Base-by-base conservation (phyloP, 2,329 filamentous ascomycete genomes). In the Calonectria naviculata region DNA sequence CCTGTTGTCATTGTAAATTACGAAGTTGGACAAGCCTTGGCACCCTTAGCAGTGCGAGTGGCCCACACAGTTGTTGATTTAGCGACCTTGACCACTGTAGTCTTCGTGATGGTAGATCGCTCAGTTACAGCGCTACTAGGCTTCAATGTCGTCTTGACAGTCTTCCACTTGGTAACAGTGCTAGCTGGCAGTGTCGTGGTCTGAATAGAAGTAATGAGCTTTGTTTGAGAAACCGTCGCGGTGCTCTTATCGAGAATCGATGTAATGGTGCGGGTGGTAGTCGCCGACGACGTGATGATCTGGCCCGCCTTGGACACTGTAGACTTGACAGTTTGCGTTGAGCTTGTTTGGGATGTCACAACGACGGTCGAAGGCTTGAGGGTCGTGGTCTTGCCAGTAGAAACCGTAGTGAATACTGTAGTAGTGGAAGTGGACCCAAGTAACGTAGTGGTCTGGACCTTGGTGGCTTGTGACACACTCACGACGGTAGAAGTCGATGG, bases 131-230 rank as follows among this genome's bases (percentile, higher is more conserved):
- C 76, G 49, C 73, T 76, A 0, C 74, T 78, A 0, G 77, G 75
- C 58, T 70, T 73, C 19, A 79, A 38, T 0, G 77, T 79, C 2
- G 76, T 74, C 64, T 76, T 78, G 12, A 76, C 75, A 4, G 77
- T 78, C 2, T 70, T 38, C 77, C 76, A 77, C 29, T 60, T 71
- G 3, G 76, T 79, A 1, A 73, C 71, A 2, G 75, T 78, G 54
- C 26, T 68, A 17, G 68, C 75, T 0, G 76, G 76, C 1, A 79
- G 67, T 1, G 73, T 75, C 7, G 67, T 68, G 0, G 78, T 79
- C 28, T 71, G 65, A 36, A 64, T 60, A 26, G 61, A 62, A 2
- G 69, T 70, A 5, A 38, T 17, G 15, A 67, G 26, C 42, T 68
- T 64, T 8, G 54, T 49, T 10, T 66, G 42, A 6, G 67, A 73